Percentiles rank a stretch among this genome's conserved stretches.
Evolutionary conservation across 2,329 filamentous ascomycete species (phyloP).

Genomic region (Epichloe typhina): DNA sequence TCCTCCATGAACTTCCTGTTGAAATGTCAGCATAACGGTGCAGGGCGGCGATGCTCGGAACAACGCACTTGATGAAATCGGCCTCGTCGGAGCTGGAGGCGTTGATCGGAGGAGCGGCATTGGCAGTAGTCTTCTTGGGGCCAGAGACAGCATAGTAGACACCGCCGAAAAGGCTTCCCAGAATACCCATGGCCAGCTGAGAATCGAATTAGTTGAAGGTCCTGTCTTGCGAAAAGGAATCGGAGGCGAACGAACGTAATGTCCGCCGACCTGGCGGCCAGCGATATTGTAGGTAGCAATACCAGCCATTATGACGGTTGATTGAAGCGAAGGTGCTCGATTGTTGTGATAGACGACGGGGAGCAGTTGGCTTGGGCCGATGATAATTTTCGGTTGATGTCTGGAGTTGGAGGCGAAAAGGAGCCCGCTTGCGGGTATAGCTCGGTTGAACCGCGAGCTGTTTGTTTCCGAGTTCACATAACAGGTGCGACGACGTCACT

Average conservation of each 20-base stretch:
- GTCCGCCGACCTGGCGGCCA: conserved; percentile 47
- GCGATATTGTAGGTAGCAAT: conserved; percentile 37
- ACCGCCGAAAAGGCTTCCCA: conserved; percentile 37
- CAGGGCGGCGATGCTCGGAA: conserved; percentile 9
- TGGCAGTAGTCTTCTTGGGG: conserved; percentile 30
- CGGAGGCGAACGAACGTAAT: conserved; percentile 37
- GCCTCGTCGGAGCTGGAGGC: conserved; percentile 48
- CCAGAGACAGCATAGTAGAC: conserved; percentile 31
- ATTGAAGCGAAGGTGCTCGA: conserved; percentile 10
- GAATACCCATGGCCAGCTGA: conserved; percentile 45
- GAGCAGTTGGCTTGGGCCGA: background rate
- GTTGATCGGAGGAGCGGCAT: conserved; percentile 44
- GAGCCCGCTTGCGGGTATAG: conserved; percentile 15
- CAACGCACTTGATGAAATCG: conserved; percentile 50
- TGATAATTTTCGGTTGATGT: conserved; percentile 14
- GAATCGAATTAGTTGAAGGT: conserved; percentile 5
- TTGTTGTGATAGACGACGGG: background rate
- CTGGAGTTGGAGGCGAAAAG: conserved; percentile 20
- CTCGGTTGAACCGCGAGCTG: conserved; percentile 10
- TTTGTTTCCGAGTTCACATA: background rate
- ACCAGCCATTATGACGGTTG: conserved; percentile 23
- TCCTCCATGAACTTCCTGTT: conserved; percentile 27
- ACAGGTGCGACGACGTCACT: background rate
- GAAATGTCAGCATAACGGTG: background rate
- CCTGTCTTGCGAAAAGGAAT: background rate